Evolutionary conservation across 2,329 filamentous ascomycete species (phyloP).

Genomic region (Colletotrichum cordylinicola): DNA sequence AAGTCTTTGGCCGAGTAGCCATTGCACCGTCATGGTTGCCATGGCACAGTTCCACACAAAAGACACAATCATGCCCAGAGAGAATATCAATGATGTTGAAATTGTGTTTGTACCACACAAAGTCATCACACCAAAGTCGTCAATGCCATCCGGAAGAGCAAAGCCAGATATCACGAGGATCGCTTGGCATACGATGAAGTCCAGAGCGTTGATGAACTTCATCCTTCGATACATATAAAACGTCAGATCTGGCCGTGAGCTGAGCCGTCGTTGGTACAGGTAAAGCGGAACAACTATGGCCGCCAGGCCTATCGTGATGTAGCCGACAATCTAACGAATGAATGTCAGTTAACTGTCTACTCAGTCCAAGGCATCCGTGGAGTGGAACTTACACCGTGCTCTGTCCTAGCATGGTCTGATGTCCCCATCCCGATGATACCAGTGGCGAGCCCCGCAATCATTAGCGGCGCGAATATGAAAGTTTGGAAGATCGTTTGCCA

Average conservation of each 20-base stretch:
- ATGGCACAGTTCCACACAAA: slow-evolving; percentile 18
- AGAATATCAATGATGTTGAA: slow-evolving; percentile 5
- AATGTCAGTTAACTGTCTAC: background rate
- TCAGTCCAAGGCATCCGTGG: background rate
- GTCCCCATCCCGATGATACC: background rate
- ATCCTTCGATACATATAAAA: slow-evolving; percentile 14
- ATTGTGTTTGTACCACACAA: slow-evolving; percentile 5
- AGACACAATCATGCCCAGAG: slow-evolving; percentile 17
- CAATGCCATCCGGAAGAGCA: slow-evolving; percentile 14
- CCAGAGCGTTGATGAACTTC: slow-evolving; percentile 6
- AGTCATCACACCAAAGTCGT: slow-evolving; percentile 13
- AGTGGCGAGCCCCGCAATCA: background rate
- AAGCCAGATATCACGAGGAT: slow-evolving; percentile 18
- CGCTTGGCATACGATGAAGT: slow-evolving; percentile 12
- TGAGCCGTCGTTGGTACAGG: slow-evolving; percentile 4
- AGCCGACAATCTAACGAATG: background rate
- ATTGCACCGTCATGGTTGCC: slow-evolving; percentile 19
- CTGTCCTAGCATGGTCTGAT: background rate
- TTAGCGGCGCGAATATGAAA: background rate
- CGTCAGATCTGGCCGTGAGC: background rate
- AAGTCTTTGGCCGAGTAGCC: slow-evolving; percentile 8
- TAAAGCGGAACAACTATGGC: slow-evolving; percentile 1
- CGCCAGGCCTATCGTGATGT: background rate
- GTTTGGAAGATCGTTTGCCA: slow-evolving; percentile 10
- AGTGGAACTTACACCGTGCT: background rate